Conservation (phyloP, 306 rosid species). For the barrel medic (Medicago truncatula) region DNA sequence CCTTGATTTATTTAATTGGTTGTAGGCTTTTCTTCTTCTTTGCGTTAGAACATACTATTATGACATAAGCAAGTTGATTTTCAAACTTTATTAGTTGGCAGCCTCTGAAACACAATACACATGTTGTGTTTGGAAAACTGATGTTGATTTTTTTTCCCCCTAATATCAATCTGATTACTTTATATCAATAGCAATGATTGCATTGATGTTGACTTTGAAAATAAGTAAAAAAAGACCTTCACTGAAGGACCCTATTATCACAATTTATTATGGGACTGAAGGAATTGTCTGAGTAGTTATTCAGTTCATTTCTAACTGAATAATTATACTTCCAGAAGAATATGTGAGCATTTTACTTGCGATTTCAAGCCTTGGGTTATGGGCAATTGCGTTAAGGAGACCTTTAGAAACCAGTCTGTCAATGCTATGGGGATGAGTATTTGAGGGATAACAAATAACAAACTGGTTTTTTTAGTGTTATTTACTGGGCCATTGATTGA, state of each 20-base stretch:
- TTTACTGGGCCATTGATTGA: constrained; percentile 10
- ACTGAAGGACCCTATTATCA: constrained; percentile 9
- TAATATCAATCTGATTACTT: constrained; percentile 22
- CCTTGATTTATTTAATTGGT: background rate
- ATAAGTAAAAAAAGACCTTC: background rate
- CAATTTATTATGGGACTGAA: background rate
- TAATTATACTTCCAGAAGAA: constrained; percentile 6
- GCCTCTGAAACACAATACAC: background rate
- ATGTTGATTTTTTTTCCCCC: background rate
- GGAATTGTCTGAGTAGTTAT: background rate
- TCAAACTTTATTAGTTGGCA: background rate
- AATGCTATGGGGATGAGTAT: background rate
- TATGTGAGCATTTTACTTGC: background rate
- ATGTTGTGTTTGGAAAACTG: constrained; percentile 16
- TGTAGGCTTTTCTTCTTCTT: background rate
- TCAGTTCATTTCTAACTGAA: constrained; percentile 7
- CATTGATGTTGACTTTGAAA: background rate
- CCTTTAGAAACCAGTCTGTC: background rate
- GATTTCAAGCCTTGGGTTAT: constrained; percentile 9
- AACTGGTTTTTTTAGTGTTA: background rate
- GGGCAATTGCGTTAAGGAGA: constrained; percentile 10
- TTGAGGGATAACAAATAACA: background rate
- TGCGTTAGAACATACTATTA: constrained; percentile 10
- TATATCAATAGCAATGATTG: constrained; percentile 2
- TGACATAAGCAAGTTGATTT: constrained; percentile 27